These are phyloP conservation scores for Apiospora phragmitis DNA, from an alignment of 2,329 filamentous ascomycete genomes.

Conservation along the genomic window DNA sequence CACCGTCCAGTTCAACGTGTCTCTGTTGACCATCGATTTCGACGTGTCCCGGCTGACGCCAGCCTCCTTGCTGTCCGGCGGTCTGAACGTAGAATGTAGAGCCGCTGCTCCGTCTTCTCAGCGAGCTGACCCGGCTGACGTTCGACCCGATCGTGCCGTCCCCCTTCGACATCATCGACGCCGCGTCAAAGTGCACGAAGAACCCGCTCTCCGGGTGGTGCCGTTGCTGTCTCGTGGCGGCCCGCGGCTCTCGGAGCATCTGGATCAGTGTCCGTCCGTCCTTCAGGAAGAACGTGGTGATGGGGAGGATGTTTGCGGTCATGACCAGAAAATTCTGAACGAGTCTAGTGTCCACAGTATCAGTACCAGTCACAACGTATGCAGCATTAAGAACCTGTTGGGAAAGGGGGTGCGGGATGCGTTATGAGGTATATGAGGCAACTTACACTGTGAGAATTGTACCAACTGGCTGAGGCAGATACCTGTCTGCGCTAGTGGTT, in stretches of 20 bases:
- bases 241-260: conserved; percentile 18
- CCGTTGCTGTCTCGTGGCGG: background rate
- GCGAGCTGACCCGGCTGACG: conserved; percentile 13
- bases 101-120: conserved; percentile 19
- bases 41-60: background rate
- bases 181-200: conserved; percentile 18
- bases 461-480: background rate
- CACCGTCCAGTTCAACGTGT: background rate
- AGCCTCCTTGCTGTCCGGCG: background rate
- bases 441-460: conserved; percentile 5
- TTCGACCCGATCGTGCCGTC: conserved; percentile 18
- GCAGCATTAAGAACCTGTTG: no score
- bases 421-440: background rate
- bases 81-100: conserved; percentile 29
- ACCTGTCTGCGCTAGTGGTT: background rate
- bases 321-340: conserved; percentile 40
- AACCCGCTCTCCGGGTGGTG: background rate
- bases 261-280: conserved; percentile 22
- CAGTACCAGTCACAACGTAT: background rate
- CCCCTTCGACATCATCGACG: conserved; percentile 22
- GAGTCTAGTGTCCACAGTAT: conserved; percentile 22
- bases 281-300: conserved; percentile 32
- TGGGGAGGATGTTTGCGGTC: conserved; percentile 37
- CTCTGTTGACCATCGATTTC: background rate
- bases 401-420: no score